These are phyloP conservation scores for Quercus tomentella DNA, from an alignment of 331 rosid genomes.

Conservation along the genomic window DNA sequence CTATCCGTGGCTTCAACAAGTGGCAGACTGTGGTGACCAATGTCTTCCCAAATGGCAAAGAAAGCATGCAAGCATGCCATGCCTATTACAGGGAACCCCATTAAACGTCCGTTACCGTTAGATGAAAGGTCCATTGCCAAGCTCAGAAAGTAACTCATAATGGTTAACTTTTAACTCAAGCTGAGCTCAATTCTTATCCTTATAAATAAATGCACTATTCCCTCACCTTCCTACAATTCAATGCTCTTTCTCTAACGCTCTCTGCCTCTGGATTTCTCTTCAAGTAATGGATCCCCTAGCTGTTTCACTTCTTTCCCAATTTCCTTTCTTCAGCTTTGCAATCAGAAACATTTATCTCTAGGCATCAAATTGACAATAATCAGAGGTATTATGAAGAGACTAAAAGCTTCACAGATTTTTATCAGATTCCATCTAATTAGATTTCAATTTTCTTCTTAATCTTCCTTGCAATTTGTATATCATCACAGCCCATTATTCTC, in stretches of 20 bases:
- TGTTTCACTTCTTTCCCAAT: constrained; percentile 6
- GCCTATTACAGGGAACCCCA: not conserved
- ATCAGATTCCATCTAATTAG: not conserved
- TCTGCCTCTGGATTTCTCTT: not conserved
- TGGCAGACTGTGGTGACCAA: constrained; percentile 14
- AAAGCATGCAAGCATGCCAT: constrained; percentile 13
- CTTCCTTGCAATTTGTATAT: not conserved
- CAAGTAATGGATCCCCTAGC: constrained; percentile 4
- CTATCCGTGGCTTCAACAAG: constrained; percentile 17
- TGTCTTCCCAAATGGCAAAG: constrained; percentile 12
- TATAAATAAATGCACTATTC: constrained; percentile 13
- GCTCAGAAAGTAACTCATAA: not conserved
- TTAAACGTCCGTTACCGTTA: constrained; percentile 22
- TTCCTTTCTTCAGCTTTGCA: not conserved
- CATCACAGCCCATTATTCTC: not conserved
- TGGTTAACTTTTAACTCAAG: constrained; percentile 20
- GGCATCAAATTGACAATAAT: not conserved
- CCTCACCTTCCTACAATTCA: not conserved
- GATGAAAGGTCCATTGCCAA: not conserved
- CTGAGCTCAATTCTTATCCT: not conserved
- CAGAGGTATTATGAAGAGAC: not conserved
- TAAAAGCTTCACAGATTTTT: not conserved
- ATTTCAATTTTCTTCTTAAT: not conserved
- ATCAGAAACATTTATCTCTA: not conserved
- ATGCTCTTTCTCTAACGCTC: not conserved